Evolutionary conservation across 345 rosid genomes (phyloP), one percentile per base, ranked within the genome.

Genomic region (Lumnitzera racemosa): DNA sequence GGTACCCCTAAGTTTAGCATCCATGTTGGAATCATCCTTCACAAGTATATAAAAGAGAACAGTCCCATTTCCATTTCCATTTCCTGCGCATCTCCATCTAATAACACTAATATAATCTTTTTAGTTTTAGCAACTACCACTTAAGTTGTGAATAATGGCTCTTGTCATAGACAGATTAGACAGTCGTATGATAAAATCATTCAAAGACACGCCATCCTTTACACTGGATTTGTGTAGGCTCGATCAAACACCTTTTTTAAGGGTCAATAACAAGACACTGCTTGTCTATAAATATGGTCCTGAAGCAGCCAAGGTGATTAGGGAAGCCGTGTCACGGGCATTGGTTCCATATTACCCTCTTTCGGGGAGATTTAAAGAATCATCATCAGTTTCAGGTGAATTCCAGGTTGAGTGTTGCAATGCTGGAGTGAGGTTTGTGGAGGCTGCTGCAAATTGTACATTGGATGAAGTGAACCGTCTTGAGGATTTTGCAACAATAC

Each of bases 281-380:
- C 87, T 76, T 17, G 80, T 80, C 23, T 84, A 71, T 48, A 56
- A 55, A 47, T 70, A 65, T 15, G 84, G 80, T 24, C 76, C 72
- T 17, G 72, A 66, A 17, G 82, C 85, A n/a, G 70, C 82, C 13
- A 51, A 29, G 24, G 83, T 72, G 51, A 74, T 84, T 46, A 71
- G 57, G 16, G 72, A 58, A 49, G 83, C 87, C 63, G 36, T 81
- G 79, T 76, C 82, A 17, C 70, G 70, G 74, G 81, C 82, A 2
- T 49, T 82, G 76, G 87, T 85, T 36, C 79, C 78, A 47, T 81
- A 80, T 46, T 81, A 80, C 57, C 87, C 90, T 27, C 87, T 81
- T 3, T 85, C 87, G 0, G 83, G 87, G 6, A 51, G 80, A 64
- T 72, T 76, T 17, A 70, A 65, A 58, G 78, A 68, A 50, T 65